Base-by-base conservation (phyloP, 306 rosid species). In the Prunus salicina region DNA sequence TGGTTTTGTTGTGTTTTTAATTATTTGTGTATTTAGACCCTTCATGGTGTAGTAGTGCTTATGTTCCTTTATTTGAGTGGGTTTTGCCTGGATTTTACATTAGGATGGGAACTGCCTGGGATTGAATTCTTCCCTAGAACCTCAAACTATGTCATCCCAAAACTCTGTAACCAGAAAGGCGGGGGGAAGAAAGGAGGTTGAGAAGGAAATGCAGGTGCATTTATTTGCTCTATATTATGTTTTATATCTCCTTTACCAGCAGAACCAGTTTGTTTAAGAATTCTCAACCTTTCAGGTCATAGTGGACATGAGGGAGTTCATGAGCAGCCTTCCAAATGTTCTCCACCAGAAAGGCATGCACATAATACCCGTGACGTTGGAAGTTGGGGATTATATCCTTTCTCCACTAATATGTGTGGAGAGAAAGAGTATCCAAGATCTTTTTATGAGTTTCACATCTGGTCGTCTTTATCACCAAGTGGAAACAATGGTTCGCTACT, bases 261-360 rank as follows among this genome's bases (percentile, higher is more conserved):
- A 24, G 63, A 20, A 69, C 74, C 50, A 58, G 62, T 49, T 69
- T 81, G 50, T 50, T 52, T 32, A 60, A 68, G 63, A 73, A 65
- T 80, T 71, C 82, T 60, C 71, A 79, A 49, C 24, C 80, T 84
- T 80, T 88, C 91, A 95, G 98, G 87, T 95, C 81, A 90, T 92
- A 73, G 98, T 95, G 74, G 98, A 95, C 87, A 90, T 92, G 98
- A 83, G 98, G 70, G 98, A 95, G 83, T 95, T 95, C 89, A 95
- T 95, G 98, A 95, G 98, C 85, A 95, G 95, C 88, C 98, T 94
- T 77, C 98, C 98, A 67, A 92, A 87, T 84, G 94, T 94, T 85
- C 98, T 94, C 79, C 98, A 94, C 81, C 98, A 92, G 80, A 90
- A 85, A 85, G 97, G 98, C 81, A 91, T 92, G 98, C 88, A 69